Base-by-base conservation (phyloP, 23 red algal genomes). In the Gracilariopsis chorda region DNA sequence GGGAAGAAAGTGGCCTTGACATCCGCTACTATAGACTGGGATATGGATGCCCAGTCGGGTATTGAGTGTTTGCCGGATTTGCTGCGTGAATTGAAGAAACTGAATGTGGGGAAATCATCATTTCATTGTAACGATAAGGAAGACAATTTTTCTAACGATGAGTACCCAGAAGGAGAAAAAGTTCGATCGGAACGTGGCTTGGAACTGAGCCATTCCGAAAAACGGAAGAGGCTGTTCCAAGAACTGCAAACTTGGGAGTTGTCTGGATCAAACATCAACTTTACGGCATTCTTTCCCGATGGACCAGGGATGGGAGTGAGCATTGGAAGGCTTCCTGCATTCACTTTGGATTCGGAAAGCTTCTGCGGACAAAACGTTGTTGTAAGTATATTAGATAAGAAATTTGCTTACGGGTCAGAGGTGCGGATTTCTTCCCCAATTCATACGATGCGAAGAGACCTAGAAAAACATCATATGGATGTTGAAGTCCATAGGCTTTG, bases 231-330 rank as follows among this genome's bases (percentile, higher is more conserved):
- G 34, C 71, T 80, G 9, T 27, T 94, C 8, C 33, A 79, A 40
- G 41, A 63, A 46, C 34, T 94, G 24, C 51, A 53, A 8, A 80
- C 47, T 0, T 86, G 80, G 79, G 82, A 80, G 69, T 33, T 94
- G 70, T 67, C 39, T 21, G 81, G 67, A 41, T 76, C 80, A 27
- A 62, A 94, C 11, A 43, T 86, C 14, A 14, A 30, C n/a, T 44
- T 94, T 37, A 43, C 51, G 20, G 91, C 73, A 1, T 74, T 80
- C 27, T 94, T 94, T 63, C 91, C 91, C 25, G 91, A 94, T 80
- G 91, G 91, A 11, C 91, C 91, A 8, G 69, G 63, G 23, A 77
- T 85, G 65, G 81, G 79, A 32, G 34, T 86, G 1, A 51, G 62
- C 30, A 72, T 78, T 49, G 91, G 71, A 60, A 79, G 77, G 35